phyloP scores from a whole-genome alignment of 352 stramenopile species.

The Phytophthora pisi region DNA sequence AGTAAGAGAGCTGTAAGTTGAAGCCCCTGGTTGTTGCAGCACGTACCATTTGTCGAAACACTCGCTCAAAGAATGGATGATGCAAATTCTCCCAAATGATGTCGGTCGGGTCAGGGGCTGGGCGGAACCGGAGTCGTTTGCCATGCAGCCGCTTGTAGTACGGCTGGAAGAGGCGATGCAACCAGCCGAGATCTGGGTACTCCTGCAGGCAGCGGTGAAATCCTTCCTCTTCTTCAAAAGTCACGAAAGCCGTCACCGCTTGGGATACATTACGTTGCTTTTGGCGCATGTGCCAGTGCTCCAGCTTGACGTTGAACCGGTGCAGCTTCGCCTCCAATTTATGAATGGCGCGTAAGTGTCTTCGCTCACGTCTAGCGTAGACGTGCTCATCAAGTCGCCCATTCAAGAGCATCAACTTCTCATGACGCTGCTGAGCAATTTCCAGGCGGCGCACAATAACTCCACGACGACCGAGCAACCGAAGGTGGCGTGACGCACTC shows the following conservation, averaged over 20 bases:
- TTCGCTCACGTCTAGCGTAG: conserved; percentile 49
- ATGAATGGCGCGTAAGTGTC: conserved; percentile 49
- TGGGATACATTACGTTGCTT: conserved; percentile 44
- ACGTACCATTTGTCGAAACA: conserved; percentile 69
- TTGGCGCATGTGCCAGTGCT: conserved; percentile 46
- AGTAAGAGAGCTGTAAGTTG: conserved; percentile 1
- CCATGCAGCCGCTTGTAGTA: conserved; percentile 64
- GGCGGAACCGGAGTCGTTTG: conserved; percentile 75
- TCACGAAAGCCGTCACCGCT: conserved; percentile 83
- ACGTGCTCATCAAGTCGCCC: conserved; percentile 43
- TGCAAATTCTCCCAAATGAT: conserved; percentile 89
- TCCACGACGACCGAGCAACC: conserved; percentile 65
- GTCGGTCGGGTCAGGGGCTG: conserved; percentile 79
- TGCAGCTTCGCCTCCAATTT: conserved; percentile 55
- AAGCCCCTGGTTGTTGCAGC: neutral
- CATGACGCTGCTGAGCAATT: conserved; percentile 64
- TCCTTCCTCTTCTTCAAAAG: conserved; percentile 86
- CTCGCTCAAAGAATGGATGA: conserved; percentile 58
- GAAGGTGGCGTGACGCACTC: conserved; percentile 58
- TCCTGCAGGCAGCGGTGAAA: conserved; percentile 77
- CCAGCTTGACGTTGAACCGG: conserved; percentile 50
- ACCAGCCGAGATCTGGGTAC: conserved; percentile 74
- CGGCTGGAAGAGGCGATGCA: conserved; percentile 79
- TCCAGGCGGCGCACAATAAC: conserved; percentile 69
- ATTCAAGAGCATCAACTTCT: conserved; percentile 67